Evolutionary conservation across 768 basidiomycete genomes (phyloP).

Genomic region (Artomyces pyxidatus): DNA sequence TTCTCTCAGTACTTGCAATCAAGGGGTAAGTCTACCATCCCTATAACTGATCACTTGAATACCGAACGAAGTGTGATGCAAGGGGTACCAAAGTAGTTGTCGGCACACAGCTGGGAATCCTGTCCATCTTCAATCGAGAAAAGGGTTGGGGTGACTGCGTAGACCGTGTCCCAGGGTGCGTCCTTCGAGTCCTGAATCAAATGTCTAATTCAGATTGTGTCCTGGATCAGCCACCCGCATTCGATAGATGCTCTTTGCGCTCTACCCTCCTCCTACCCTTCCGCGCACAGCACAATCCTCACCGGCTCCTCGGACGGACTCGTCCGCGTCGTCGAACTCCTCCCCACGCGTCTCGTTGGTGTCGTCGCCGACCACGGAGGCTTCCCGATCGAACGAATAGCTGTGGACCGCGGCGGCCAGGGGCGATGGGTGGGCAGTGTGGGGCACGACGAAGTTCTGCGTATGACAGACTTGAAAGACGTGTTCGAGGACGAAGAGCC

Average conservation of each 20-base stretch:
- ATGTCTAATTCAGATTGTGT: neutral
- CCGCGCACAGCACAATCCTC: constrained; percentile 64
- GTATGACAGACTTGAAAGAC: constrained; percentile 76
- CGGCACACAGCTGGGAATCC: constrained; percentile 82
- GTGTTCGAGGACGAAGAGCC: constrained; percentile 55
- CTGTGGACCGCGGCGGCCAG: constrained; percentile 46
- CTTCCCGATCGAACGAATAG: constrained; percentile 85
- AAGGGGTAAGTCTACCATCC: constrained; percentile 47
- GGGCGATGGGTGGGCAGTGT: constrained; percentile 89
- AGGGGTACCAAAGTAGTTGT: constrained; percentile 79
- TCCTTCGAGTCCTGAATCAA: constrained; percentile 8
- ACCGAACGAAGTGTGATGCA: neutral
- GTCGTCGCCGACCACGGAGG: constrained; percentile 89
- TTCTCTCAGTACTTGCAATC: constrained; percentile 79
- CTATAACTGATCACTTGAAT: neutral
- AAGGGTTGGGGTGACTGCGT: constrained; percentile 92
- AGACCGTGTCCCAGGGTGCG: constrained; percentile 80
- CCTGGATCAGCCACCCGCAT: constrained; percentile 66
- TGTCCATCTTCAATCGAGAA: constrained; percentile 82
- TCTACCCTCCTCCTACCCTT: constrained; percentile 53
- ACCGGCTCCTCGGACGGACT: constrained; percentile 91
- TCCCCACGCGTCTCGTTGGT: constrained; percentile 86
- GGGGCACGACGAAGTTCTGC: constrained; percentile 82
- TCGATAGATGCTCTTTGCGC: constrained; percentile 83
- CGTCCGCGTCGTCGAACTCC: constrained; percentile 76